Conservation (phyloP, 495 filamentous ascomycete genomes). For the Neurospora africana region DNA sequence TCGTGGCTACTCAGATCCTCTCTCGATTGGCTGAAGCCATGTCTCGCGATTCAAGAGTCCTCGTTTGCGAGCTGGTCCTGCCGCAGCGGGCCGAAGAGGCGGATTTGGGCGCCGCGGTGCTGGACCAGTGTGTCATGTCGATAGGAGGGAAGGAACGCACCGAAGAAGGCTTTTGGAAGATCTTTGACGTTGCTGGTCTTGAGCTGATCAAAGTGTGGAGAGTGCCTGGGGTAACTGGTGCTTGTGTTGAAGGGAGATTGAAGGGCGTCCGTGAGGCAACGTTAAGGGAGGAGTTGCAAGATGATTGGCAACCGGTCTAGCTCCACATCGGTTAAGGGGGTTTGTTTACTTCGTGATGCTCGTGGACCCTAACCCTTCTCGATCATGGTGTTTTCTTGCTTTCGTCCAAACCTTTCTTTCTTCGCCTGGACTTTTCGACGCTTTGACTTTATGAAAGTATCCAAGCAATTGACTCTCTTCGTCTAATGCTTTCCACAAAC, state of each 20-base stretch:
- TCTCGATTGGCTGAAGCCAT: slow-evolving; percentile 11
- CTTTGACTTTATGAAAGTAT: no score
- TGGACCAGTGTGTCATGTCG: slow-evolving; percentile 22
- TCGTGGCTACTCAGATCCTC: slow-evolving; percentile 9
- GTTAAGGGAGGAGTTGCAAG: not conserved
- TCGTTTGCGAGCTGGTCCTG: slow-evolving; percentile 24
- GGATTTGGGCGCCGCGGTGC: slow-evolving; percentile 13
- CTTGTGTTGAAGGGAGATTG: slow-evolving; percentile 11
- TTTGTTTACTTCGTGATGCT: not conserved
- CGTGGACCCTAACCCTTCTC: not conserved
- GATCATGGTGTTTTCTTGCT: not conserved
- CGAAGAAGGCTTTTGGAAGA: slow-evolving; percentile 12
- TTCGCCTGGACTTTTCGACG: not conserved
- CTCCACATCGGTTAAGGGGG: not conserved
- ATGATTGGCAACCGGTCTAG: not conserved
- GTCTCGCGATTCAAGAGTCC: slow-evolving; percentile 12
- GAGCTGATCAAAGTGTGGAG: slow-evolving; percentile 22
- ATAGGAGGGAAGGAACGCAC: slow-evolving; percentile 24
- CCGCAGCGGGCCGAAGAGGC: slow-evolving; percentile 10
- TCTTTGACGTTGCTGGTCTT: slow-evolving; percentile 19
- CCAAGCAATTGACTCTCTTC: no score
- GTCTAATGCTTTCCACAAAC: no score
- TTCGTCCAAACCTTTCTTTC: not conserved
- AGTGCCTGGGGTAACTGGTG: slow-evolving; percentile 9
- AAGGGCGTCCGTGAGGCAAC: not conserved